phyloP scores from a whole-genome alignment of 306 rosid genomes.

The Lithocarpus polystachyus region DNA sequence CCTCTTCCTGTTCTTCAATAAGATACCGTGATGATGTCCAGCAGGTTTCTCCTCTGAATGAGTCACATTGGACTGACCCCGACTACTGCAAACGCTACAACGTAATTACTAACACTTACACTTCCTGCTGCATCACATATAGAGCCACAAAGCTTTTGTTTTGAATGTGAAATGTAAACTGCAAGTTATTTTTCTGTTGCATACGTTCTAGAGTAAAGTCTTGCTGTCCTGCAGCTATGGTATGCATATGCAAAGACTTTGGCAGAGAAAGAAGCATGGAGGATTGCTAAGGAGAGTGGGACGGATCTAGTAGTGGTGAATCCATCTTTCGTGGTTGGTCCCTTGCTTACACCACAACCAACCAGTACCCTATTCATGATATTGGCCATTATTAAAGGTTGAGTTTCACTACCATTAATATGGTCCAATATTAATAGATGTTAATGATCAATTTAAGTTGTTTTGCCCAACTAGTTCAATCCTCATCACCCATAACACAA shows the following conservation, averaged over 20 bases:
- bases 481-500: too few relatives aligned
- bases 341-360: constrained; percentile 76
- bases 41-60: constrained; percentile 61
- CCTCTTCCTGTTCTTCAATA: constrained; percentile 81
- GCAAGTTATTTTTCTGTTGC: not conserved
- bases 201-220: not conserved
- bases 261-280: constrained; percentile 84
- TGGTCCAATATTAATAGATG: too few relatives aligned
- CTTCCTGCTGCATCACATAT: not conserved
- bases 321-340: constrained; percentile 79
- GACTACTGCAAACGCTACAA: constrained; percentile 69
- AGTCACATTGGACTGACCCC: constrained; percentile 76
- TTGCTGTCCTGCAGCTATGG: constrained; percentile 60
- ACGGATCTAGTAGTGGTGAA: constrained; percentile 75
- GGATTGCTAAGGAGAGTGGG: constrained; percentile 48
- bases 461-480: too few relatives aligned
- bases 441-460: too few relatives aligned
- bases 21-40: constrained; percentile 62
- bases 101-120: constrained; percentile 24
- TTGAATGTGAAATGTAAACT: not conserved
- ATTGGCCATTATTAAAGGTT: constrained; percentile 55
- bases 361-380: constrained; percentile 60
- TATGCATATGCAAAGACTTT: constrained; percentile 80
- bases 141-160: too few relatives aligned
- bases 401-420: not conserved